Base-by-base conservation (phyloP, 1,284 basidiomycete genomes). In the Farysia itapuensis region DNA sequence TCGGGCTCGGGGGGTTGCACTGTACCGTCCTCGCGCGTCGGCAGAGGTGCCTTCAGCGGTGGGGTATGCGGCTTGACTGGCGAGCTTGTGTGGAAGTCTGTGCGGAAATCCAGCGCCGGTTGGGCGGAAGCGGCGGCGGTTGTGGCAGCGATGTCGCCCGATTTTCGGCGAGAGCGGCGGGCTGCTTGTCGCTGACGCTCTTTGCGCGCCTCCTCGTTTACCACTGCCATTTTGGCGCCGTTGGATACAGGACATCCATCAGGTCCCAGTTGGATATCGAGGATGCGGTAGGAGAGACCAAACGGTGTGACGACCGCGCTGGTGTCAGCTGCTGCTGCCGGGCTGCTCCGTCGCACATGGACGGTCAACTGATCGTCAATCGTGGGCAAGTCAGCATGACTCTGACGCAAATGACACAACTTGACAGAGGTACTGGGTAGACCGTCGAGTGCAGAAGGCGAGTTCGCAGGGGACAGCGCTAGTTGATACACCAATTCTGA, bases 1-100 rank as follows among this genome's bases (percentile, higher is more conserved):
- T 57, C 53, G 2, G 52, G 47, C 18, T 37, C 40, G 0, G 47
- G 50, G 2, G 24, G 9, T 3, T 37, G 34, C 11, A 59, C 45
- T 7, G 41, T 42, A n/a, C 66, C 65, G 21, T 60, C 52, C 15
- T 53, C 39, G 21, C 47, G 60, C 13, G 60, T 64, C 8, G 51
- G 48, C 5, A 36, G 22, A 2, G 59, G 48, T 20, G 41, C 34
- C 26, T 38, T 39, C 14, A 54, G 30, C 0, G 18, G 23, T 2
- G 35, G 6, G 11, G 33, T 40, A 12, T 20, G 11, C 2, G 42
- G 32, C 1, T 8, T 24, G 4, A 12, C 19, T 24, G 28, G 5
- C 15, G 12, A 4, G 2, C 15, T 16, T 0, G 18, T 2, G 4
- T 24, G 7, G 18, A 47, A 13, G 2, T 33, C 15, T 5, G 43